Percentiles rank a stretch among this genome's conserved stretches.
Evolutionary conservation across 2,329 filamentous ascomycete genomes (phyloP).

Genomic region (Nigrograna mackinnonii): DNA sequence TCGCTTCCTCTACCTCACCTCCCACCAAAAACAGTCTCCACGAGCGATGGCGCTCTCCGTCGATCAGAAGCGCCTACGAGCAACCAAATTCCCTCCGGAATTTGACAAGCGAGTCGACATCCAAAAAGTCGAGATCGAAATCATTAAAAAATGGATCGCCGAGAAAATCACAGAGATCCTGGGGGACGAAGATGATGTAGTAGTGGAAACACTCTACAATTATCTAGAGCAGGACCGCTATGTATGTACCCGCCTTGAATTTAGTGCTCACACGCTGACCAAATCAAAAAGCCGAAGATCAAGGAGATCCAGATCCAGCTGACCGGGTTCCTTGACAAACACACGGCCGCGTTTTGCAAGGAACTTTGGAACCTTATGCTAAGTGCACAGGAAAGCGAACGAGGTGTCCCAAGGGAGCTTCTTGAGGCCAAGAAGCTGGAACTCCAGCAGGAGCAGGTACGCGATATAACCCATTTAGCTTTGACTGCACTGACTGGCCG

Average conservation of each 20-base stretch:
- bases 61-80: slow-evolving; percentile 85
- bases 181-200: slow-evolving; percentile 92
- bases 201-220: slow-evolving; percentile 80
- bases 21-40: no score
- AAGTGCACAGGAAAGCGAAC: slow-evolving; percentile 84
- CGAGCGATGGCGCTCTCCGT: slow-evolving; percentile 88
- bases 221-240: slow-evolving; percentile 73
- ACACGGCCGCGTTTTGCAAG: slow-evolving; percentile 86
- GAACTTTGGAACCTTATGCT: slow-evolving; percentile 90
- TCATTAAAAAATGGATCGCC: slow-evolving; percentile 99
- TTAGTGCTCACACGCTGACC: slow-evolving; percentile 12
- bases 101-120: slow-evolving; percentile 97
- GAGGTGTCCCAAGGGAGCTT: slow-evolving; percentile 92
- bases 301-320: slow-evolving; percentile 94
- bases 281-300: slow-evolving; percentile 75
- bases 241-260: slow-evolving; percentile 57
- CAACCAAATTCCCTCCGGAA: slow-evolving; percentile 90
- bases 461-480: slow-evolving; percentile 7
- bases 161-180: slow-evolving; percentile 84
- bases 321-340: slow-evolving; percentile 92
- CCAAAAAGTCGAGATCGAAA: slow-evolving; percentile 93
- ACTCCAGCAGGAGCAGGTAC: slow-evolving; percentile 90
- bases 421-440: slow-evolving; percentile 96
- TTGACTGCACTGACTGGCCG: not conserved
- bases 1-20: no score